These are phyloP conservation scores for Penicillium brasilianum DNA, from an alignment of 2,329 filamentous ascomycete species.

Conservation along the genomic window DNA sequence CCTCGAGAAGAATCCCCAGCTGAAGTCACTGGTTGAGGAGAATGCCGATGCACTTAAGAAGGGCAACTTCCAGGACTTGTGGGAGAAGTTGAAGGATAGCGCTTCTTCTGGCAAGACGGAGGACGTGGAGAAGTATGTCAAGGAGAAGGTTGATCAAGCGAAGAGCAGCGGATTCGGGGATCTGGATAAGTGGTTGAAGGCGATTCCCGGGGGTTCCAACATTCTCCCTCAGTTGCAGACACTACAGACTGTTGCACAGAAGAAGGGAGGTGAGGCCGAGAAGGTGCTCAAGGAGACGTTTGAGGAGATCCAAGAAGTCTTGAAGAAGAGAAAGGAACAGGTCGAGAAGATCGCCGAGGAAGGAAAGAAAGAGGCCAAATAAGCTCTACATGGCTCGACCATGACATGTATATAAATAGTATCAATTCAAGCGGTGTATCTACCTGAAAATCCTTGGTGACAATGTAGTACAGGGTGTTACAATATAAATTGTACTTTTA, in stretches of 20 bases:
- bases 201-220: conserved; percentile 68
- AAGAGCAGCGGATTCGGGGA: conserved; percentile 58
- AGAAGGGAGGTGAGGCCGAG: conserved; percentile 72
- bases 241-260: conserved; percentile 67
- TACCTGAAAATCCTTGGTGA: not conserved
- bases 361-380: conserved; percentile 21
- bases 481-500: not conserved
- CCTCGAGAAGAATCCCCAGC: conserved; percentile 75
- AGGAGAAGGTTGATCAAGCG: conserved; percentile 62
- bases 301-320: conserved; percentile 35
- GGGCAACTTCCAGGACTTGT: conserved; percentile 68
- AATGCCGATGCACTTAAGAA: conserved; percentile 71
- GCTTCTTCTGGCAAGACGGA: conserved; percentile 65
- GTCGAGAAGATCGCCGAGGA: conserved; percentile 29
- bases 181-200: conserved; percentile 67
- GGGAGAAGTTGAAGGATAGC: conserved; percentile 65
- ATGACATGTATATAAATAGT: not conserved
- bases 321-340: conserved; percentile 29
- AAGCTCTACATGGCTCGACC: not conserved
- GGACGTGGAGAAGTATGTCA: conserved; percentile 65
- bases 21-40: conserved; percentile 73
- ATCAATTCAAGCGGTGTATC: not conserved
- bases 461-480: too few relatives aligned
- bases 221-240: conserved; percentile 70
- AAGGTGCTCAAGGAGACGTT: conserved; percentile 70